Percentiles rank a stretch among this genome's conserved stretches.
Evolutionary conservation across 2,329 filamentous ascomycete species (phyloP).

Genomic region (Cadophora sp.): DNA sequence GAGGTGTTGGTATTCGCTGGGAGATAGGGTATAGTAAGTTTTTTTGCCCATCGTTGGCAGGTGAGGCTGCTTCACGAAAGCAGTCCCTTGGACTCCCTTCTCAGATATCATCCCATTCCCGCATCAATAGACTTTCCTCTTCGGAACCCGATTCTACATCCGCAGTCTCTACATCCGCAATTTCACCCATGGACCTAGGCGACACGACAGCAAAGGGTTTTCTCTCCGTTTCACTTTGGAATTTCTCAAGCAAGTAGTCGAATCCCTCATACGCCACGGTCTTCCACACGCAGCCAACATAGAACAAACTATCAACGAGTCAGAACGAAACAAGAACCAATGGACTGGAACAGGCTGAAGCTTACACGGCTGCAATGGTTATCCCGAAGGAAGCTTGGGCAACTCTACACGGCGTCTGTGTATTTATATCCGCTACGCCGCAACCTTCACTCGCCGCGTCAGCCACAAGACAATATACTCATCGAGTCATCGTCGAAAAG

Average conservation of each 20-base stretch:
- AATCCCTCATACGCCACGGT: neutral
- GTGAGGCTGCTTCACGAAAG: neutral
- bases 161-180: too few relatives aligned
- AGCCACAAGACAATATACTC: too few relatives aligned
- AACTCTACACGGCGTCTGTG: neutral
- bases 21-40: neutral
- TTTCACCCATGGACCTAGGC: neutral
- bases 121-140: too few relatives aligned
- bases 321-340: neutral
- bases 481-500: neutral
- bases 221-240: neutral
- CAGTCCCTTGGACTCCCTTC: neutral
- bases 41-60: neutral
- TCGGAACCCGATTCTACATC: too few relatives aligned
- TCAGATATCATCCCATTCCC: neutral
- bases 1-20: neutral
- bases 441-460: neutral
- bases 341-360: neutral
- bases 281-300: slow-evolving; percentile 3
- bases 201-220: neutral
- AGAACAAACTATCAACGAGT: neutral
- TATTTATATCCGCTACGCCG: slow-evolving; percentile 7
- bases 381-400: slow-evolving; percentile 15
- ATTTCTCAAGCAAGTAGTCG: neutral
- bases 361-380: slow-evolving; percentile 7